A percentile compares a stretch with the other conserved stretches of the same genome.
These are phyloP conservation scores for Murraya paniculata DNA, from an alignment of 345 rosid genomes.

Conservation along the genomic window DNA sequence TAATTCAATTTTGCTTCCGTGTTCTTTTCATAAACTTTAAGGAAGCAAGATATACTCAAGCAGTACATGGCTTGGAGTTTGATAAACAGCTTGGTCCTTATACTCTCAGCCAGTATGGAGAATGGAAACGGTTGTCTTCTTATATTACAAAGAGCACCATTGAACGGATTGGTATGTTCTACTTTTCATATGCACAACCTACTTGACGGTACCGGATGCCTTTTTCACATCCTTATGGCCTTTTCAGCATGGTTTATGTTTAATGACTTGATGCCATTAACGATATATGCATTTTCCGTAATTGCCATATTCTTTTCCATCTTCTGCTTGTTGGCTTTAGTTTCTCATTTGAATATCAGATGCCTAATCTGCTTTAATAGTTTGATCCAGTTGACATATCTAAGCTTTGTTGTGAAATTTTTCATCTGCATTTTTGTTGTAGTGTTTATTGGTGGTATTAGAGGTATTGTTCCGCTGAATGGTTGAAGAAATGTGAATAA, in stretches of 20 bases:
- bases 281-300: not conserved
- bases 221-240: not conserved
- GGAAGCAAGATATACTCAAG: constrained; percentile 75
- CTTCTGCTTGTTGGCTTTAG: not conserved
- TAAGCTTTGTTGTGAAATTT: not conserved
- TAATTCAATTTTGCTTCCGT: not conserved
- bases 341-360: not conserved
- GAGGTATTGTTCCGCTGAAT: not conserved
- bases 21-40: constrained; percentile 20
- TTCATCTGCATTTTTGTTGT: not conserved
- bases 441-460: not conserved
- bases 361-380: not conserved
- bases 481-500: not conserved
- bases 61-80: constrained; percentile 70
- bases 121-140: constrained; percentile 71
- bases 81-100: constrained; percentile 83
- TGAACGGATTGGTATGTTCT: constrained; percentile 59
- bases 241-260: constrained; percentile 9
- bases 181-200: not conserved
- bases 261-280: not conserved
- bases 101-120: constrained; percentile 56
- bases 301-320: not conserved
- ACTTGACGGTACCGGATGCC: not conserved
- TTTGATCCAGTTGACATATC: not conserved
- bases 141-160: constrained; percentile 54